Conservation (phyloP, 352 stramenopile genomes). For the Globisporangium lucens region DNA sequence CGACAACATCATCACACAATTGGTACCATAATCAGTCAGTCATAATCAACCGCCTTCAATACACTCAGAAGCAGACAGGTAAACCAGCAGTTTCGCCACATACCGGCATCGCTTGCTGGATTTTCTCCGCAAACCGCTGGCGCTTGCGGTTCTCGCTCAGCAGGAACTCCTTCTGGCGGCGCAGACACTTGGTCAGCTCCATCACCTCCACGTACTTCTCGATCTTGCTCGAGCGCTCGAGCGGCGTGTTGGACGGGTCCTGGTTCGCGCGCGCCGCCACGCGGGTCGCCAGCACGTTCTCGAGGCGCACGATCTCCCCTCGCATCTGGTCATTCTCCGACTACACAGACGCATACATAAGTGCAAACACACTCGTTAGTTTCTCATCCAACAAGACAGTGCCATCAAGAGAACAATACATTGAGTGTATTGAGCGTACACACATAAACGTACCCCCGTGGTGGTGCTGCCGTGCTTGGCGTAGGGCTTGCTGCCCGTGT, state of each 20-base stretch:
- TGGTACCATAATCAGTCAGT: not conserved
- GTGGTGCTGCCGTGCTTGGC: slow-evolving; percentile 8
- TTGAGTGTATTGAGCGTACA: not conserved
- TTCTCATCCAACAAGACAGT: not conserved
- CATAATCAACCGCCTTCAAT: not conserved
- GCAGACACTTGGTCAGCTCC: slow-evolving; percentile 85
- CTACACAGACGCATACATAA: slow-evolving; percentile 21
- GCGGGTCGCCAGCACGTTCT: slow-evolving; percentile 69
- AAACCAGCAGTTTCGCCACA: slow-evolving; percentile 1
- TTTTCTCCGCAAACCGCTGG: slow-evolving; percentile 83
- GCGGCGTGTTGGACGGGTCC: slow-evolving; percentile 60
- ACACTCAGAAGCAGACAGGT: not conserved
- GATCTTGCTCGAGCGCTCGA: slow-evolving; percentile 81
- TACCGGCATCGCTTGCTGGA: slow-evolving; percentile 83
- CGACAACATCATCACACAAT: slow-evolving; percentile 7
- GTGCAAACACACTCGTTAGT: not conserved
- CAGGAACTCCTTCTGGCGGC: slow-evolving; percentile 83
- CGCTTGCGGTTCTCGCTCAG: slow-evolving; percentile 84
- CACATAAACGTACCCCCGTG: slow-evolving; percentile 33
- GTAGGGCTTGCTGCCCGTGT: slow-evolving; percentile 51
- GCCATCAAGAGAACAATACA: not conserved
- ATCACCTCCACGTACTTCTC: slow-evolving; percentile 88
- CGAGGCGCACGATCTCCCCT: slow-evolving; percentile 69
- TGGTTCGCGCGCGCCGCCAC: slow-evolving; percentile 70
- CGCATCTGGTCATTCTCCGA: slow-evolving; percentile 79